Evolutionary conservation across 2,329 filamentous ascomycete genomes (phyloP), one percentile per base, ranked within the genome.

Genomic region (Talaromyces sp.): DNA sequence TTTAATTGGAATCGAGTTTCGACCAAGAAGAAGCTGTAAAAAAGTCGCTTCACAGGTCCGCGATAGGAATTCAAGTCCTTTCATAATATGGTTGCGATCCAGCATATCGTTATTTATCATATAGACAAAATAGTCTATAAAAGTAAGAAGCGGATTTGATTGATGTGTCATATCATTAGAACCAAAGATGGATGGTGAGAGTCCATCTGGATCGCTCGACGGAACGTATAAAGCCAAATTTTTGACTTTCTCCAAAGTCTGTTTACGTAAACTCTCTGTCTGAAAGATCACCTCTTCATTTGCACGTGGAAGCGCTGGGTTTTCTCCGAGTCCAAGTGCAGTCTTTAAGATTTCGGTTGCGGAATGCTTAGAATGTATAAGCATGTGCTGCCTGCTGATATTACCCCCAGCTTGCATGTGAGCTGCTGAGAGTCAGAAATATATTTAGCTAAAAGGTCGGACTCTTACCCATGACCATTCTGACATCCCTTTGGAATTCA

Each of bases 61-160:
- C 17, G 13, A 54, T 17, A 61, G 2, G 22, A 47, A 47, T 3
- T 54, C 28, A 6, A 61, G 9, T 15, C 33, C 47, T 47, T 57
- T 30, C 10, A 13, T 22, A 25, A 61, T 27, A n/a, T n/a, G 2
- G 22, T 10, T 15, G 22, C 3, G 13, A 11, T 8, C 1, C 10
- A 57, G 9, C 11, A 19, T 19, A 27, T 42, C 36, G 27, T 57
- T 36, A 51, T 54, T 57, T 47, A 36, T 54, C 33, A 55, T 33
- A 27, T 1, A 3, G 15, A 61, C 30, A 52, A 61, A 61, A n/a
- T 57, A 36, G 8, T 54, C 25, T 7, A 61, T 11, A 25, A 61
- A 32, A 17, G 1, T 11, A 1, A 42, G 28, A 15, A 60, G 10
- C 19, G 28, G 17, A 19, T 53, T 33, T 15, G 7, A 9, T 36